Evolutionary conservation across 768 basidiomycete species (phyloP), one percentile per base, ranked within the genome.

Genomic region (Podaxis sp.): DNA sequence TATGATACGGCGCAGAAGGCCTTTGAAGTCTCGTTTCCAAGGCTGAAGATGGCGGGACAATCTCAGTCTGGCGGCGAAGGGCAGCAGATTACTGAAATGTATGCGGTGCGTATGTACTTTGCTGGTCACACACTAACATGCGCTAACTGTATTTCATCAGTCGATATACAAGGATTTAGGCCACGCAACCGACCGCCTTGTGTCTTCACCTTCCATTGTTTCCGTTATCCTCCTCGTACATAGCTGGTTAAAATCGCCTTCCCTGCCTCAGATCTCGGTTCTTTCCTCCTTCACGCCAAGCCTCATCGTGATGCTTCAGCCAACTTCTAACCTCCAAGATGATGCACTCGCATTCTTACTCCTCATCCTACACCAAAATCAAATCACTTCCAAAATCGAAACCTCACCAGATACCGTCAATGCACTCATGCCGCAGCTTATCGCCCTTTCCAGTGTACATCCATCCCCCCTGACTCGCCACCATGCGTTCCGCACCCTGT

Each of bases 311-410:
- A 82, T 82, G 2, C 70, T 92, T 22, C 84, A 86, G 67, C 54
- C 61, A 41, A 49, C 33, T 11, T 71, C 79, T 5, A 85, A 85
- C 65, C 76, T 80, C 2, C 69, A 90, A 19, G 88, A 89, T 65
- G 86, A 88, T 67, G 74, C 82, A 1, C 73, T 91, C n/a, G 79
- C 84, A 13, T 66, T 89, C 53, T 78, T 91, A 7, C 71, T 89
- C 3, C 70, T 69, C 40, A 61, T 70, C 11, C 70, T 82, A 2
- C 68, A 73, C 61, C 66, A 67, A 22, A 63, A 66, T 12, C 65
- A 70, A 47, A 65, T 62, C 15, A 43, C 63, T n/a, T 17, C 55
- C 9, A 49, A 53, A 37, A 51, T 43, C 17, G 61, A 72, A 47
- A 72, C 81, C 9, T 70, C 82, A 2, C 73, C 78, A 4, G 84